Evolutionary conservation across 2,329 filamentous ascomycete genomes (phyloP), one percentile per base, ranked within the genome.

Genomic region (Fusarium xyrophilum): DNA sequence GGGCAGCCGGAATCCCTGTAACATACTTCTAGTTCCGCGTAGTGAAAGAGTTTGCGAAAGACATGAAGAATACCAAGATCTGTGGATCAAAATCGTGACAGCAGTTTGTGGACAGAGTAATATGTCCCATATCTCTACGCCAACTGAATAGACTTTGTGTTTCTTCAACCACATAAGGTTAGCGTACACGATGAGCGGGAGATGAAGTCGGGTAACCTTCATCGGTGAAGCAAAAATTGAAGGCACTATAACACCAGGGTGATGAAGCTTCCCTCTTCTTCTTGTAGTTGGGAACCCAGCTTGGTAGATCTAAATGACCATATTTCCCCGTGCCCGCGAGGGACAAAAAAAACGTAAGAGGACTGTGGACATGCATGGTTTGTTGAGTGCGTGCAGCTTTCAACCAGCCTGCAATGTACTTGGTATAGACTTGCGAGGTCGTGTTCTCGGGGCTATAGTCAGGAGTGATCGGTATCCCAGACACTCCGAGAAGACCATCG

Each of bases 401-500:
- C 30, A 56, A 2, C 58, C 58, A 63, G 6, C 36, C 30, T 14
- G 40, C 47, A 6, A 63, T 56, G 23, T 56, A 63, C 9, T 56
- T 47, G 19, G 27, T 63, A 38, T 38, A 63, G 25, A 63, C 36
- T 14, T 56, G 40, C 7, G 58, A 63, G 21, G 48, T 25, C 9
- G 43, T 42, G 12, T 56, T 63, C 30, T 63, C 32, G 5, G 25
- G 12, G n/a, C 35, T 56, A 13, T 63, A 63, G 25, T 56, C 42
- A 32, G 58, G 48, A 8, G 33, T 48, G 6, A 63, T 43, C 6
- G 42, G 40, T 14, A 63, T 63, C 12, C 19, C 58, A 11, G 48
- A 63, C 13, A 56, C 57, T 42, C 35, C 58, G 42, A 63, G 56
- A 60, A 60, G 60, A 6, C 59, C 58, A 15, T 63, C 44, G 14